Evolutionary conservation across 2,329 filamentous ascomycete genomes (phyloP).

Genomic region (Lecanicillium sp.): DNA sequence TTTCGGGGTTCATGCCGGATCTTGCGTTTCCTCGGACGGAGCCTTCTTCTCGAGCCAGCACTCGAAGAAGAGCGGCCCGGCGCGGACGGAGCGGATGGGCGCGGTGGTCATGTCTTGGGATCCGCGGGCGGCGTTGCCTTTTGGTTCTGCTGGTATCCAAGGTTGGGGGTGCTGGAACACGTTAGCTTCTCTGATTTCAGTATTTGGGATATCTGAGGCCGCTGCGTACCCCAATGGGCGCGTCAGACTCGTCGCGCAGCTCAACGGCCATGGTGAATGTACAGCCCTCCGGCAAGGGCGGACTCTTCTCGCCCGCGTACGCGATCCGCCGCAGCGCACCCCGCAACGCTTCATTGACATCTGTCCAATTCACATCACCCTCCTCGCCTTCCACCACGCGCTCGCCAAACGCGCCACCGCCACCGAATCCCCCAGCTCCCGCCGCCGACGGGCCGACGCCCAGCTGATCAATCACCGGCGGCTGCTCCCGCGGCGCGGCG

Average conservation of each 20-base stretch:
- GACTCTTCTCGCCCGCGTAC: constrained; percentile 52
- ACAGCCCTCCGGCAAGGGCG: constrained; percentile 55
- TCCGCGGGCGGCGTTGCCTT: constrained; percentile 11
- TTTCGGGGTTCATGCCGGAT: not conserved
- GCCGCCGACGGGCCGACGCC: not conserved
- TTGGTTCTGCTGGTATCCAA: constrained; percentile 53
- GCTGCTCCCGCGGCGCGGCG: not conserved
- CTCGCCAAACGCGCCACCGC: not conserved
- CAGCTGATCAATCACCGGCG: not conserved
- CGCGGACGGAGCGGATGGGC: constrained; percentile 47
- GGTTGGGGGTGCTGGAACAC: constrained; percentile 47
- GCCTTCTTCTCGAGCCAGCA: constrained; percentile 54
- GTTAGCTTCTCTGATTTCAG: too few species aligned
- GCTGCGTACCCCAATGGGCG: constrained; percentile 54
- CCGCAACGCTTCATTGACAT: constrained; percentile 68
- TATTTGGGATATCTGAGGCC: too few species aligned
- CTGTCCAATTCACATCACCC: constrained; percentile 41
- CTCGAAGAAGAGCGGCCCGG: constrained; percentile 59
- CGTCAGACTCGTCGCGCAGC: constrained; percentile 52
- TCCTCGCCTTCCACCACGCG: constrained; percentile 16
- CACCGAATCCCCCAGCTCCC: not conserved
- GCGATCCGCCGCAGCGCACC: constrained; percentile 59
- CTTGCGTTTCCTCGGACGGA: not conserved
- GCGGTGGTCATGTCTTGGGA: constrained; percentile 20
- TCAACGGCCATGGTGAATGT: constrained; percentile 75